Conservation (phyloP, 2,329 filamentous ascomycete species). For the Pseudogymnoascus sp. region DNA sequence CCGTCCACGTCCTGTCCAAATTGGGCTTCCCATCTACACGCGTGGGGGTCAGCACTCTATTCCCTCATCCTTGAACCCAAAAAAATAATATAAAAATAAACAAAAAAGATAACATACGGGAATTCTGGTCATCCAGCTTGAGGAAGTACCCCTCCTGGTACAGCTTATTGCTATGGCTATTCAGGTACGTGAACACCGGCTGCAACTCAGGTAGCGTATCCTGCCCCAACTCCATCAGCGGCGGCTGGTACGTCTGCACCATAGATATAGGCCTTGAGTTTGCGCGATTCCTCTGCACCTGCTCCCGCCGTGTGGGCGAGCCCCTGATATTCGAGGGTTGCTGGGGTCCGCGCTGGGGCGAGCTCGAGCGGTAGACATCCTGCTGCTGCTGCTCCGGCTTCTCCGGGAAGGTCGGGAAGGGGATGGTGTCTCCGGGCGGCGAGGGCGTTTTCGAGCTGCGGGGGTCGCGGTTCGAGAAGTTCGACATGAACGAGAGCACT, state of each 20-base stretch:
- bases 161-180: constrained; percentile 90
- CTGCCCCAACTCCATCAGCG: constrained; percentile 72
- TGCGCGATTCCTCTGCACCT: constrained; percentile 30
- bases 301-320: constrained; percentile 12
- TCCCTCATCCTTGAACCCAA: not conserved
- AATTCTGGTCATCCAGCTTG: constrained; percentile 91
- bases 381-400: not conserved
- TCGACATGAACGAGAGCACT: constrained; percentile 87
- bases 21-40: constrained; percentile 73
- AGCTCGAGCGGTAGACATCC: not conserved
- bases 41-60: constrained; percentile 25
- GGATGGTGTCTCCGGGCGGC: constrained; percentile 13
- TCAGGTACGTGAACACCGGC: constrained; percentile 88
- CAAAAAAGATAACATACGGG: constrained; percentile 51
- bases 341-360: not conserved
- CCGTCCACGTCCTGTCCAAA: constrained; percentile 79
- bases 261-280: constrained; percentile 72
- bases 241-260: constrained; percentile 76
- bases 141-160: constrained; percentile 98
- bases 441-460: constrained; percentile 28
- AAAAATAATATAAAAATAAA: constrained; percentile 13
- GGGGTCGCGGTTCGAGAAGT: constrained; percentile 48
- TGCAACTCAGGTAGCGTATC: constrained; percentile 89
- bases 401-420: constrained; percentile 10
- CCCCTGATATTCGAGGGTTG: constrained; percentile 26